These are phyloP conservation scores for Simplicillium aogashimaense DNA, from an alignment of 2,329 filamentous ascomycete species.

Conservation along the genomic window DNA sequence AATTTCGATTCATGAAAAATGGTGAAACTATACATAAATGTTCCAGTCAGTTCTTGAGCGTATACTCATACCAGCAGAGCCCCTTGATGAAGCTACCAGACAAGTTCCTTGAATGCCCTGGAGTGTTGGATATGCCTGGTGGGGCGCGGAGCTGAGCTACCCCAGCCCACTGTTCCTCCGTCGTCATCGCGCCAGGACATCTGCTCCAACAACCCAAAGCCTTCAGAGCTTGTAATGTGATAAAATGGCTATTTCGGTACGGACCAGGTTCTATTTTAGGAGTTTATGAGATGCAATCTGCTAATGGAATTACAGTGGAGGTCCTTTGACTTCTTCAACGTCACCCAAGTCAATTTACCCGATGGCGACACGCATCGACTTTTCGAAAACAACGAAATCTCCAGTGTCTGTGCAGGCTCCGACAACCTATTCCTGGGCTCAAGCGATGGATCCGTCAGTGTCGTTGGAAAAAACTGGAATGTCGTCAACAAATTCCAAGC, in stretches of 20 bases:
- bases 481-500: constrained; percentile 78
- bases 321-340: constrained; percentile 99
- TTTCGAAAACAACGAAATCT: constrained; percentile 75
- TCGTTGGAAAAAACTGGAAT: constrained; percentile 82
- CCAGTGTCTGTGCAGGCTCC: constrained; percentile 75
- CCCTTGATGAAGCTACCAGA: too few species aligned
- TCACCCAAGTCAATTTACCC: constrained; percentile 69
- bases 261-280: too few species aligned
- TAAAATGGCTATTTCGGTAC: neutral
- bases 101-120: too few species aligned
- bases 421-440: constrained; percentile 85
- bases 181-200: constrained; percentile 4
- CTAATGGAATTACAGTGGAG: constrained; percentile 61
- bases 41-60: too few species aligned
- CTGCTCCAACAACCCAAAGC: neutral
- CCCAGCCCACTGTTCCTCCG: constrained; percentile 2
- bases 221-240: neutral
- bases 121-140: neutral
- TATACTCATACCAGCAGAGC: too few species aligned
- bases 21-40: too few species aligned
- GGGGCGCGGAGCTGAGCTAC: constrained; percentile 2
- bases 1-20: too few species aligned
- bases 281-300: neutral
- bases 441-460: constrained; percentile 75
- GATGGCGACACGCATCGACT: constrained; percentile 71